phyloP scores from a whole-genome alignment of 495 filamentous ascomycete genomes.

The Daldinia childiae region DNA sequence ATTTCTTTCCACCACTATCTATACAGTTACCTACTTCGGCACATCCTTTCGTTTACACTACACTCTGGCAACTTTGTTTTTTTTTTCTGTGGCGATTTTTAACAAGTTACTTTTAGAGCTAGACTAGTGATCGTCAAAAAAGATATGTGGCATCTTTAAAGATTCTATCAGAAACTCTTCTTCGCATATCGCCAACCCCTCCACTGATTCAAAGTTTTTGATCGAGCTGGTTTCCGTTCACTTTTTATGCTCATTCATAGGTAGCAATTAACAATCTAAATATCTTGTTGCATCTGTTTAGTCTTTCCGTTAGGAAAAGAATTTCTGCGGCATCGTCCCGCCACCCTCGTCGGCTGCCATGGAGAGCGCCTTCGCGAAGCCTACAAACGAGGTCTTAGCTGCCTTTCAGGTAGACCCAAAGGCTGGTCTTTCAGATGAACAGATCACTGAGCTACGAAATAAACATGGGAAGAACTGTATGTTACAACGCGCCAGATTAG shows the following conservation, averaged over 20 bases:
- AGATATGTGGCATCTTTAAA: conserved; percentile 50
- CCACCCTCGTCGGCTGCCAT: conserved; percentile 55
- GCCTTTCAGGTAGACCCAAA: conserved; percentile 74
- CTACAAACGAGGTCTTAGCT: conserved; percentile 73
- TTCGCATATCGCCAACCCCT: conserved; percentile 28
- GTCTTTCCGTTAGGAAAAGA: conserved; percentile 16
- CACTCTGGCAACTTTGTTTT: conserved; percentile 2
- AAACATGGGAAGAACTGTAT: conserved; percentile 89
- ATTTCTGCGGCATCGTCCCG: conserved; percentile 4
- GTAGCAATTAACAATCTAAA: conserved; percentile 14
- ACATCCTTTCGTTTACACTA: conserved; percentile 23
- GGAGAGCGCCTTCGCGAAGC: conserved; percentile 81
- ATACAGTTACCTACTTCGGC: conserved; percentile 14
- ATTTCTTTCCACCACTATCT: conserved; percentile 37
- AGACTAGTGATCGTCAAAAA: conserved; percentile 10
- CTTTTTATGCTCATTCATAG: conserved; percentile 26
- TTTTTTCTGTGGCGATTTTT: conserved; percentile 31
- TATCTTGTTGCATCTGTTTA: conserved; percentile 13
- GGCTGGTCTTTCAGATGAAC: conserved; percentile 73
- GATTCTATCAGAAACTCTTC: conserved; percentile 7
- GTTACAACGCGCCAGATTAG: conserved; percentile 35
- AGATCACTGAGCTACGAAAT: conserved; percentile 68
- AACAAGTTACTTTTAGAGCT: conserved; percentile 3
- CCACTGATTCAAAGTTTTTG: conserved; percentile 10
- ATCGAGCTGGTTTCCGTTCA: conserved; percentile 13